Conservation (phyloP, 1,139 yeast species). For the Saccharomyces uvarum region DNA sequence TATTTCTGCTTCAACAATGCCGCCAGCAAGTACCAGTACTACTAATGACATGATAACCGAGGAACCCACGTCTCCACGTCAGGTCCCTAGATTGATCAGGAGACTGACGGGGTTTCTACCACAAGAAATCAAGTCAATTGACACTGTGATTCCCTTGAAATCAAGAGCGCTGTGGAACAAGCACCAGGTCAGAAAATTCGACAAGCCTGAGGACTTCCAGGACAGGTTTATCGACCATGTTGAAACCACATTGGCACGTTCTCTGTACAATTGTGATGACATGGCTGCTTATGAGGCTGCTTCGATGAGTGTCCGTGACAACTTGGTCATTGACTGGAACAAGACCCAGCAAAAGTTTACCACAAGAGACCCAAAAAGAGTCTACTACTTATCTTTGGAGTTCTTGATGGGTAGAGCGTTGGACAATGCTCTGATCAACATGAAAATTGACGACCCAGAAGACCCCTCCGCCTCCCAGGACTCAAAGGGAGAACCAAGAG, state of each 20-base stretch:
- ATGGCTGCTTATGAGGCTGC: slow-evolving; percentile 91
- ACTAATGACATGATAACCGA: slow-evolving; percentile 28
- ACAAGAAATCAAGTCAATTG: slow-evolving; percentile 76
- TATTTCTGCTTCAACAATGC: slow-evolving; percentile 1
- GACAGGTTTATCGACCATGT: slow-evolving; percentile 71
- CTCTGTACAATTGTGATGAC: slow-evolving; percentile 84
- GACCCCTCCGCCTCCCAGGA: slow-evolving; percentile 19
- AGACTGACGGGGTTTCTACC: slow-evolving; percentile 89
- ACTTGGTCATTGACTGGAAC: slow-evolving; percentile 81
- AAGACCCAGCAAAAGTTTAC: slow-evolving; percentile 89
- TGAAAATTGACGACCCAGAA: slow-evolving; percentile 32
- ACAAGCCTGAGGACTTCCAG: slow-evolving; percentile 55
- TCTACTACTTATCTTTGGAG: slow-evolving; percentile 81
- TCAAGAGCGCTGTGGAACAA: slow-evolving; percentile 74
- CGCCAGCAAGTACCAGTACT: slow-evolving; percentile 14
- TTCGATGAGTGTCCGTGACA: slow-evolving; percentile 70
- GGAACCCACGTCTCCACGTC: slow-evolving; percentile 26
- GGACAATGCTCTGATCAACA: slow-evolving; percentile 87
- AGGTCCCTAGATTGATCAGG: slow-evolving; percentile 42
- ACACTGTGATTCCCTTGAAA: slow-evolving; percentile 69
- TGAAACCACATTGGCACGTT: slow-evolving; percentile 82
- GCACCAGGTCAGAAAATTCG: slow-evolving; percentile 47
- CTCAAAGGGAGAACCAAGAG: slow-evolving; percentile 34
- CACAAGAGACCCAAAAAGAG: slow-evolving; percentile 73
- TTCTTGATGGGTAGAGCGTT: slow-evolving; percentile 92